These are phyloP conservation scores for Colletotrichum endophyticum DNA, from an alignment of 2,329 filamentous ascomycete species.

Conservation along the genomic window DNA sequence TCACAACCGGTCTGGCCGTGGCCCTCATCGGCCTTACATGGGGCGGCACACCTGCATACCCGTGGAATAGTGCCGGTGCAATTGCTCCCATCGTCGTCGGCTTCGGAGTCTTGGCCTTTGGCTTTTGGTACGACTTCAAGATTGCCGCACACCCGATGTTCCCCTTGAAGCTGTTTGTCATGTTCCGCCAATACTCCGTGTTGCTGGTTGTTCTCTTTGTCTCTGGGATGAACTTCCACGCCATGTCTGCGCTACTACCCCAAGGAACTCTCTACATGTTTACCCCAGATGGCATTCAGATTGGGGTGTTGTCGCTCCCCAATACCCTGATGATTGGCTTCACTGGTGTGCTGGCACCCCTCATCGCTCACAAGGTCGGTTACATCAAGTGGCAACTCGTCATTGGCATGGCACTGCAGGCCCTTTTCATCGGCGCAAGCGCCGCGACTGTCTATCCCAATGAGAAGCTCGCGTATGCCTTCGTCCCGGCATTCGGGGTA, in stretches of 20 bases:
- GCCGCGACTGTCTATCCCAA: conserved; percentile 31
- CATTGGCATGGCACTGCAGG: conserved; percentile 32
- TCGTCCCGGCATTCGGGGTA: conserved; percentile 33
- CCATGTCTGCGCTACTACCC: conserved; percentile 28
- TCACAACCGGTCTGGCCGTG: conserved; percentile 23
- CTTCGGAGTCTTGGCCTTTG: conserved; percentile 13
- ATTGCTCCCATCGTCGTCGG: conserved; percentile 25
- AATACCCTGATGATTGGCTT: conserved; percentile 10
- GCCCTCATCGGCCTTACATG: conserved; percentile 27
- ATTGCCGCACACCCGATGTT: conserved; percentile 26
- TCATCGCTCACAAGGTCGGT: conserved; percentile 34
- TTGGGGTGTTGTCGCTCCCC: conserved; percentile 23
- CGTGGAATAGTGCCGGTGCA: conserved; percentile 18
- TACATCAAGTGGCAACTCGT: conserved; percentile 33
- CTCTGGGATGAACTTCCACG: conserved; percentile 33
- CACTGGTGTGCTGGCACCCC: conserved; percentile 26
- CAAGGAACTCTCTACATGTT: conserved; percentile 35
- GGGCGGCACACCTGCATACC: conserved; percentile 14
- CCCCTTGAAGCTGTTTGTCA: conserved; percentile 28
- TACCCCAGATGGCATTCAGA: conserved; percentile 30
- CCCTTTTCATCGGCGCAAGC: conserved; percentile 27
- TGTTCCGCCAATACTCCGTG: conserved; percentile 33
- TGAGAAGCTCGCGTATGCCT: conserved; percentile 31
- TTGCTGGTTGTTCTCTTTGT: conserved; percentile 34
- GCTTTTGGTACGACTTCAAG: conserved; percentile 28